These are phyloP conservation scores for Cryptococcus sp. DNA, from an alignment of 1,284 basidiomycete genomes.

Conservation along the genomic window DNA sequence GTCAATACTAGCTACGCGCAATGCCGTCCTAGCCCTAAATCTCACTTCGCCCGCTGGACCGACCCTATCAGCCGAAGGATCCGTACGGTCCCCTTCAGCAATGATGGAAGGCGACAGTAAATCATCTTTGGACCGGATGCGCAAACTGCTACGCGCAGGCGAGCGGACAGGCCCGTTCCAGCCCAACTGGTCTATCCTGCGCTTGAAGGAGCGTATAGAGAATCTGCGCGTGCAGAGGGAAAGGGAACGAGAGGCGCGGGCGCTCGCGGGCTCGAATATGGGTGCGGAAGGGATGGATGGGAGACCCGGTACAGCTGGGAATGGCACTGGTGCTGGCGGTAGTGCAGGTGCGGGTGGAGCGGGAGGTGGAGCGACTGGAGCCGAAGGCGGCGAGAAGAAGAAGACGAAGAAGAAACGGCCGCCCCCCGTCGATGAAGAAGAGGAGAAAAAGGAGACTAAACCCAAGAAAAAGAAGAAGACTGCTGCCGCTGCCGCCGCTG, in stretches of 20 bases:
- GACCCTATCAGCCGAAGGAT: conserved; percentile 42
- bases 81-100: conserved; percentile 24
- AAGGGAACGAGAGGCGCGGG: conserved; percentile 5
- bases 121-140: conserved; percentile 35
- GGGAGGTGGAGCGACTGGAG: conserved; percentile 2
- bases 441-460: conserved; percentile 19
- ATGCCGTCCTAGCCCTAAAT: conserved; percentile 49
- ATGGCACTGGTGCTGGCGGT: neutral
- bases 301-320: neutral
- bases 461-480: conserved; percentile 22
- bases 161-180: conserved; percentile 34
- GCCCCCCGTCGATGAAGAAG: conserved; percentile 12
- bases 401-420: conserved; percentile 28
- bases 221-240: conserved; percentile 8
- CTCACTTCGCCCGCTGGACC: conserved; percentile 47
- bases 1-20: conserved; percentile 48
- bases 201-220: conserved; percentile 35
- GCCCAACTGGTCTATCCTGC: conserved; percentile 43
- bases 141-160: conserved; percentile 40
- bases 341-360: neutral
- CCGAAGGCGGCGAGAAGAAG: conserved; percentile 20
- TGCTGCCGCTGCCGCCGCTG: conserved; percentile 8
- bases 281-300: conserved; percentile 4
- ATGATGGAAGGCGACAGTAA: conserved; percentile 21
- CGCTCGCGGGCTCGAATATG: no score